phyloP scores from a whole-genome alignment of 352 stramenopile species.

The Phytophthora pseudosyringae region DNA sequence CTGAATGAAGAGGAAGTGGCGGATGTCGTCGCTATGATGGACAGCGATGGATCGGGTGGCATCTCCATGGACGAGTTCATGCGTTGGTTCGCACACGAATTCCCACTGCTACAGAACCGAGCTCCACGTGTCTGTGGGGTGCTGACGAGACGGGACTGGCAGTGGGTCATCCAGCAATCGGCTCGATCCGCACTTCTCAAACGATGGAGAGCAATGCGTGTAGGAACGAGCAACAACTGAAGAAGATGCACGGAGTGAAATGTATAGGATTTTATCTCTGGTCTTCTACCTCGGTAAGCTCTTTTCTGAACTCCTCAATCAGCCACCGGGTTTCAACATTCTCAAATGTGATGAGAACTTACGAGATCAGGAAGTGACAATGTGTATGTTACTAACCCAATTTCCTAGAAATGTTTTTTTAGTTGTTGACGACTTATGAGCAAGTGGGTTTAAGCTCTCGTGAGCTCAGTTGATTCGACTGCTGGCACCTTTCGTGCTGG shows the following conservation, averaged over 20 bases:
- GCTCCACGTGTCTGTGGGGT: constrained; percentile 60
- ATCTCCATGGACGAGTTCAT: constrained; percentile 78
- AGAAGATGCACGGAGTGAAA: background rate
- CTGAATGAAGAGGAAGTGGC: constrained; percentile 54
- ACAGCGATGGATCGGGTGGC: constrained; percentile 66
- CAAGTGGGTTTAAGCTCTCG: no score
- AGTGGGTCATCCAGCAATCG: constrained; percentile 70
- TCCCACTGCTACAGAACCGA: constrained; percentile 52
- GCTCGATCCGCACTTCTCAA: constrained; percentile 56
- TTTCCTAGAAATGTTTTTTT: no score
- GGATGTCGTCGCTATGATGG: constrained; percentile 86
- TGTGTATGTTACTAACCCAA: no score
- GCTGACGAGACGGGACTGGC: constrained; percentile 56
- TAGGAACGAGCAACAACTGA: constrained; percentile 13
- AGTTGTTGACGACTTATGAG: no score
- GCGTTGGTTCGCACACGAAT: constrained; percentile 72
- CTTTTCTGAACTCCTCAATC: no score
- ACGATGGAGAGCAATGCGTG: constrained; percentile 51
- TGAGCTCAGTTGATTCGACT: no score
- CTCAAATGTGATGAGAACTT: no score
- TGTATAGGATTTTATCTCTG: no score
- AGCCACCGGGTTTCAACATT: no score
- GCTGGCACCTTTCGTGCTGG: no score
- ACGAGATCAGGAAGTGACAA: no score
- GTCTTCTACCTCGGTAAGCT: no score